A percentile compares a stretch with the other conserved stretches of the same genome.
These are phyloP conservation scores for Diospyros kaki DNA, from an alignment of 148 eudicot species.

Conservation along the genomic window DNA sequence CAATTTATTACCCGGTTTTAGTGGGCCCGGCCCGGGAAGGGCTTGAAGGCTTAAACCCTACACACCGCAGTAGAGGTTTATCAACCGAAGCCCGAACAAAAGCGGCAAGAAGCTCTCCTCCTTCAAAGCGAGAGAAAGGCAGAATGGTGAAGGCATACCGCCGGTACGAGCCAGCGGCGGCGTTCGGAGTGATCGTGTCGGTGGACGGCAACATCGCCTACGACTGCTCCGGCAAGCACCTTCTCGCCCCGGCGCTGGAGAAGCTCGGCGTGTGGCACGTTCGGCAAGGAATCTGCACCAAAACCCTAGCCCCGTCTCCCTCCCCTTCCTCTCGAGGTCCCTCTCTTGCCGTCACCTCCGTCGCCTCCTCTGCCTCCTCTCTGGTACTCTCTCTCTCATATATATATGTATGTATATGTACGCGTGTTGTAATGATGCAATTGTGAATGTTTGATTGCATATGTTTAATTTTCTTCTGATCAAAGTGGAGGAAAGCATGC, in stretches of 20 bases:
- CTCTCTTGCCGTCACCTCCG: constrained; percentile 73
- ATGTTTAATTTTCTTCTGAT: too few relatives aligned
- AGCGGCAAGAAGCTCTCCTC: neutral
- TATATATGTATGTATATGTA: neutral
- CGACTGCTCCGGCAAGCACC: constrained; percentile 70
- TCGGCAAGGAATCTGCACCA: constrained; percentile 63
- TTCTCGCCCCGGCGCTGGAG: constrained; percentile 76
- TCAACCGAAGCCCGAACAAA: too few relatives aligned
- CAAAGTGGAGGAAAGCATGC: too few relatives aligned
- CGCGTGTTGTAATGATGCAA: neutral
- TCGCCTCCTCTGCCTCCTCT: constrained; percentile 58
- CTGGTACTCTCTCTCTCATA: constrained; percentile 27
- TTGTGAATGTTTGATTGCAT: too few relatives aligned
- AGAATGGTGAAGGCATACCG: constrained; percentile 87
- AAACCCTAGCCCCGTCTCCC: constrained; percentile 54
- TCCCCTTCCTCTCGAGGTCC: constrained; percentile 52
- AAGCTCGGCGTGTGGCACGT: constrained; percentile 85
- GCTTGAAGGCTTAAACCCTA: too few relatives aligned
- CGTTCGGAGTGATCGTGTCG: constrained; percentile 85
- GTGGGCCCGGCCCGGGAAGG: too few relatives aligned
- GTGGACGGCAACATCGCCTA: constrained; percentile 65
- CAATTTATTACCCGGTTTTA: too few relatives aligned
- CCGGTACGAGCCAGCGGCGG: constrained; percentile 66
- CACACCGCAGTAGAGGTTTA: too few relatives aligned
- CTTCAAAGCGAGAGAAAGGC: neutral